Evolutionary conservation across 148 eudicot species (phyloP), one percentile per base, ranked within the genome.

Genomic region (Chenopodium album): DNA sequence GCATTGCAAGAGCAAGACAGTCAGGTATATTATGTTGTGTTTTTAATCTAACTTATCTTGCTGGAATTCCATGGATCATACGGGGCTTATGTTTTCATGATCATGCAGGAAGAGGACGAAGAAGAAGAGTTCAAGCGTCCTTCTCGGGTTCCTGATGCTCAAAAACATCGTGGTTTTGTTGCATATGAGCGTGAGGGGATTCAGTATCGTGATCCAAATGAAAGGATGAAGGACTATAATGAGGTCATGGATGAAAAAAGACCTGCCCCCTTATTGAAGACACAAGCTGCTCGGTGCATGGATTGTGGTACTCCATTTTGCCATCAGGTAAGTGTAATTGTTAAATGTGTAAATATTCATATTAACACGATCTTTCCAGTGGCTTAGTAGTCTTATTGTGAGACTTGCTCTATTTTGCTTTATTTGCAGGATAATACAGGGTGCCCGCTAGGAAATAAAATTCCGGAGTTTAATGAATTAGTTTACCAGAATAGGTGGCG

Each of bases 281-380:
- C 99, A 56, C 99, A 96, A 76, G 86, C 99, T 34, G 99, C 99
- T 72, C 98, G 99, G 50, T 96, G 99, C 82, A 96, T 96, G 99
- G 98, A 96, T 83, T 96, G 99, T 80, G 99, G 99, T 75, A 96
- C 99, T 75, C 99, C 99, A 52, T 96, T 96, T 85, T 96, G 99
- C 82, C 99, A 96, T 88, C 99, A 96, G 92, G 99, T 91, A 84
- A 84, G 82, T 77, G 37, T 60, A 20, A 50, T 11, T 44, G 65
- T 26, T 32, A 46, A 46, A 23, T 13, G 8, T 32, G 10, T 37
- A 22, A 4, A 31, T 46, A 23, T 74, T 34, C 63, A 23, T 31
- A 50, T 26, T 29, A 50, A 50, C 29, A 13, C 1, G 16, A 23
- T 22, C 12, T 12, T 1, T n/a, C 28, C 6, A 13, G 77, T 54